Base-by-base conservation (phyloP, 306 rosid species). In the Lotus japonicus region DNA sequence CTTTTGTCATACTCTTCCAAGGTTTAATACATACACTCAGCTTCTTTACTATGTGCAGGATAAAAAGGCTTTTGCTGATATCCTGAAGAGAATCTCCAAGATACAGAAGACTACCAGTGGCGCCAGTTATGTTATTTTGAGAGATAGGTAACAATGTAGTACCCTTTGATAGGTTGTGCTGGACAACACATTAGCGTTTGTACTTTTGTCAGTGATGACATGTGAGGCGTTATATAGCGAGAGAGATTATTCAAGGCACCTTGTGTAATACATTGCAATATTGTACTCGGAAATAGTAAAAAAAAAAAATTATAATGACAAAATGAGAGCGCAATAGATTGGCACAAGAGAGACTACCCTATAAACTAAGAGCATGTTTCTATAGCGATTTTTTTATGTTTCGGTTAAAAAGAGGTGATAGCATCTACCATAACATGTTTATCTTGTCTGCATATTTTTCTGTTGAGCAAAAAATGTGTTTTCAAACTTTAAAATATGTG, bases 21-120 rank as follows among this genome's bases (percentile, higher is more conserved):
- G 57, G 64, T 64, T 77, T 48, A 63, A 33, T 19, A 55, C n/a
- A 19, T 12, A 11, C 54, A 33, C 19, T 2, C 18, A 42, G 58
- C 42, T 66, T 64, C 19, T 66, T 36, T 23, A 10, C n/a, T 11
- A 46, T 57, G 38, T 80, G 81, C 92, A 91, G 97, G 97, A 91
- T 60, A 91, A 91, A 73, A 64, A 59, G 15, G 92, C 88, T 11
- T 91, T 88, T 86, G 90, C 97, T 0, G 90, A 77, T 1, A 86
- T 86, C 49, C 83, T 91, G 51, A 83, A 81, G 86, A 79, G 82
- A 81, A 91, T 91, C 49, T 91, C 90, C 11, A 91, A 79, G 90
- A 88, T 91, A 73, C 89, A 88, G 74, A 88, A 85, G 81, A 79
- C 82, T 2, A 1, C 28, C 3, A 80, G 77, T 4, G 87, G 89